Evolutionary conservation across 176 grass and related monocot genomes (phyloP), one percentile per base, ranked within the genome.

Genomic region (Bromus sterilis): DNA sequence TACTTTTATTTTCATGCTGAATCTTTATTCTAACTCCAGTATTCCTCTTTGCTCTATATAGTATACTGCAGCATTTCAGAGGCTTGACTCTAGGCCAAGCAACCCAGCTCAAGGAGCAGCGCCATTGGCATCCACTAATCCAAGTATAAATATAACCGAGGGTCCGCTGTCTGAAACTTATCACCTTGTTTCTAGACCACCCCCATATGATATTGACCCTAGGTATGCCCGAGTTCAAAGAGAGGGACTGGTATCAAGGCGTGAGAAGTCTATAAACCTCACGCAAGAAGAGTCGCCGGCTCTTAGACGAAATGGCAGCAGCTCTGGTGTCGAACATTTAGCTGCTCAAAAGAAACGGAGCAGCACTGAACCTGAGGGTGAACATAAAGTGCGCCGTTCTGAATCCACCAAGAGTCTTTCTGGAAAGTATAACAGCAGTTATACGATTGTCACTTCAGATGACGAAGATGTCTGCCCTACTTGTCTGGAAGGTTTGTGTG

Each of bases 401-500:
- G 89, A 85, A 74, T 97, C 94, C 78, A 92, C 88, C 25, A 97
- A 87, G 78, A 87, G 69, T 80, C 88, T 94, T 31, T 84, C 89
- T 37, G 81, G 78, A 61, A 97, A 78, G 74, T 97, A 79, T 79
- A 91, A 72, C 30, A 77, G 53, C 80, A 82, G 76, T 85, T 92
- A 79, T 76, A 72, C 84, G 8, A 77, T 66, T 51, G 76, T 83
- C 11, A 80, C 78, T 86, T 94, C 89, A 72, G 94, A 97, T 65
- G 91, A 94, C 66, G 94, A 97, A 82, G 94, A 97, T 80, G 87
- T 94, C 40, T 97, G 94, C 77, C 94, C 94, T 77, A 97, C 94
- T 78, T 97, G 94, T 62, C 84, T 97, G 26, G 94, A 97, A 90
- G 91, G 94, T 97, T 88, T 40, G 83, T 81, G 7, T 56, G 55